Base-by-base conservation (phyloP, 352 stramenopile genomes). In the Phytophthora syringae region DNA sequence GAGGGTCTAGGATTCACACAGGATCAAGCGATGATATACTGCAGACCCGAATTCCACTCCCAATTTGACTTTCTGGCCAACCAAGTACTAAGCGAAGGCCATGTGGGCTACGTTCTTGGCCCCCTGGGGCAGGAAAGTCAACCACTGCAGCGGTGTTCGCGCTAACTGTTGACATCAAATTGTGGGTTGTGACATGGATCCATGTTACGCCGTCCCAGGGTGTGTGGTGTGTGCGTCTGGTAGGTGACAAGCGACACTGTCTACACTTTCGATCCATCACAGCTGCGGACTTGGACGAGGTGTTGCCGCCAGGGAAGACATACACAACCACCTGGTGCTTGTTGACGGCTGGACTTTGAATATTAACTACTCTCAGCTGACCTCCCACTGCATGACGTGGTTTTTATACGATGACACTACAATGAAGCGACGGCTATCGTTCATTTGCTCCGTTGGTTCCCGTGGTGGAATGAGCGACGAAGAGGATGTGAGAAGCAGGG, bases 161-260 rank as follows among this genome's bases (percentile, higher is more conserved):
- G 16, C 40, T 30, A 16, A 57, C 62, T 47, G 2, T 65, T 3
- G 32, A 60, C 42, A 60, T 42, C 36, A 48, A 10, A 28, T 32
- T 60, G 48, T 61, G 53, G 53, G 34, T 48, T 3, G 39, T 70
- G 20, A 70, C 54, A 12, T 70, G 61, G 61, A 64, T 70, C 30
- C 45, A 64, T 18, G 13, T 59, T 32, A 32, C 27, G 27, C 4
- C 9, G 27, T 7, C 4, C 27, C 27, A 32, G 28, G 15, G 6
- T 27, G 45, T 25, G 36, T 7, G 13, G 21, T 64, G 44, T 3
- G 36, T 70, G 12, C 62, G 49, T 20, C 16, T 69, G 7, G 34
- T 42, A 7, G 48, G 30, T 10, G 25, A 50, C 4, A 40, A 70
- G 39, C 30, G 60, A 20, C 27, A 9, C 4, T 32, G 27, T 32